Evolutionary conservation across 106 monocot genomes (phyloP), one percentile per base, ranked within the genome.

Genomic region (Cymbidium sinense): DNA sequence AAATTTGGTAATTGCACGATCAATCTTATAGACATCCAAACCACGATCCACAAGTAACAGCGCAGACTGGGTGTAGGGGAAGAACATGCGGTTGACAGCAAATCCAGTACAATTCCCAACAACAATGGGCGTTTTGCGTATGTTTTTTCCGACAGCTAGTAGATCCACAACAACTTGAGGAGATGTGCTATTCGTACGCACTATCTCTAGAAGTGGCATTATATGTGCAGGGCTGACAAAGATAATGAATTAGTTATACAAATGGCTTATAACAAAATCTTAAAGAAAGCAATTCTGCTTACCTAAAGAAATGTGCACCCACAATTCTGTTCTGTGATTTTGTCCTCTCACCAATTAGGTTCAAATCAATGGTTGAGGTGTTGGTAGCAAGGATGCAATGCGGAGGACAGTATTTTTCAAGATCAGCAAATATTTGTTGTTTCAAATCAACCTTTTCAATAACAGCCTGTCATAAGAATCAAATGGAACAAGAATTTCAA

Each of bases 61-160:
- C 18, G 98, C 94, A 58, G 94, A 86, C 82, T 94, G 92, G 34
- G 89, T 87, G 76, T 98, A 98, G 65, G 98, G 98, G 82, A 98
- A 98, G 86, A 98, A 98, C 94, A 94, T 98, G 25, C 98, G 79
- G 67, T 98, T 98, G 64, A 98, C 98, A 36, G 98, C 98, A 88
- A 98, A 98, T 31, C 98, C 98, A 36, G 98, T 98, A 43, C 98
- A 98, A 70, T 90, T 94, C 74, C 94, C 98, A 50, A 98, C 98
- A 18, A 98, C 94, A 67, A 92, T 76, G 25, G 98, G 90, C 1
- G 98, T 98, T 83, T 98, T 98, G 28, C 85, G 89, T 61, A 98
- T 98, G 70, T 85, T 94, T 78, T 92, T 98, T 15, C 90, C 98
- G 81, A 98, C 75, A 84, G 92, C 92, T 50, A 98, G 84, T 37